Base-by-base conservation (phyloP, 2,329 filamentous ascomycete genomes). In the Sporothrix inflata region DNA sequence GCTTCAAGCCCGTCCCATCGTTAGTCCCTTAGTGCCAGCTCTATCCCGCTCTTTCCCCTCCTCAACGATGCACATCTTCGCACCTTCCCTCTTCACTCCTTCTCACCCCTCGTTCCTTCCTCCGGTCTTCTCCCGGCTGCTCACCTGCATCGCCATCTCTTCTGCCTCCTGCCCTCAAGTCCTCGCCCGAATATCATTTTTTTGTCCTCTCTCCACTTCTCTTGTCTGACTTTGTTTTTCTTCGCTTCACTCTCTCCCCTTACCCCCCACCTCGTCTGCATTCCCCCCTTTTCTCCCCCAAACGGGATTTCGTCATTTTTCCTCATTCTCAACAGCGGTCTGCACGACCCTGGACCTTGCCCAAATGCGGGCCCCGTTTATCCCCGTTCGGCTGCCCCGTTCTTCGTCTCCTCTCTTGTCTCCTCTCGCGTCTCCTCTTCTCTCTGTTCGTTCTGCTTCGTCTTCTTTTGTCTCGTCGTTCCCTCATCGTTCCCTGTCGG, bases 311-410 rank as follows among this genome's bases (percentile, higher is more conserved):
- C 47, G 19, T 47, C 40, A 45, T 65, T 65, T 67, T 67, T 21
- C 42, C 27, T 49, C 45, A 21, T 47, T n/a, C 45, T 51, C 19
- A 34, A 34, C 65, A 34, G 65, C 66, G 66, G 66, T 67, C 63
- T 51, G 63, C 63, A 51, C 63, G 30, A 34, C 63, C 63, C 63
- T 49, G 42, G 42, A 49, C 63, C 60, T 65, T 24, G 61, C 24
- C 42, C 63, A 42, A 34, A 9, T 30, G 63, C 63, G 42, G 63
- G 65, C 65, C 65, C 65, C 65, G 47, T 40, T 53, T 67, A 19
- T 49, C 42, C 66, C 65, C 30, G 65, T 68, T 40, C 30, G 47
- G 49, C 19, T 40, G 66, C 47, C 49, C 65, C 65, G 42, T 51
- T 69, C n/a, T 69, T 53, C 45, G 38, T 34, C 63, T 67, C 63